Base-by-base conservation (phyloP, 495 filamentous ascomycete species). In the Cetradonia linearis region DNA sequence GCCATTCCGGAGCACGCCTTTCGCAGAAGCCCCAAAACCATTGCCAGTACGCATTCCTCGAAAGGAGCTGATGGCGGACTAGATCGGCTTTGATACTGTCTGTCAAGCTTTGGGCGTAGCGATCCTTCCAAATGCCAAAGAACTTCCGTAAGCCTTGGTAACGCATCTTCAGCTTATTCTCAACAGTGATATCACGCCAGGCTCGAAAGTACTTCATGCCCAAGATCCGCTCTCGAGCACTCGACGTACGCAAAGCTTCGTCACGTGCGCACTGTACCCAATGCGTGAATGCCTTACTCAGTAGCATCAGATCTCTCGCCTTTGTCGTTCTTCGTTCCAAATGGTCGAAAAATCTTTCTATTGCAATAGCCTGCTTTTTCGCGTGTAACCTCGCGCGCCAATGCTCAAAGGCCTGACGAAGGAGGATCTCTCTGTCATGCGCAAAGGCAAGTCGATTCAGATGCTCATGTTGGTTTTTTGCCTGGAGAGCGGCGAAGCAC, bases 141-240 rank as follows among this genome's bases (percentile, higher is more conserved):
- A 83, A 84, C 53, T 78, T 81, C 44, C 74, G 75, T 8, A 84
- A 61, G 13, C 77, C 73, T 58, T 85, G 86, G 11, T 81, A 75
- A 44, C 82, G 80, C 2, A 84, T 81, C 68, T 88, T 89, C 34
- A 82, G 66, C 59, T 85, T 76, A 65, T 89, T 86, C 47, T 86
- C 81, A 8, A 76, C 77, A 13, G 88, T 90, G 50, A 89, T 83
- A 47, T 83, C 82, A 37, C 82, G 78, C 88, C 88, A 93, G 4
- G 83, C 83, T 64, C 84, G 83, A 68, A 91, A 93, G 65, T 85
- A 89, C 58, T 83, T 84, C 58, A 82, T 78, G 62, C 83, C 74
- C 14, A 91, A 71, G 28, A 91, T 79, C 69, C 87, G 86, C 62
- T 79, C 72, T 59, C 85, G 78, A 28, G 85, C 87, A 55, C 78